phyloP scores from a whole-genome alignment of 192 early-diverging fungal species.

The Anaeromyces robustus region DNA sequence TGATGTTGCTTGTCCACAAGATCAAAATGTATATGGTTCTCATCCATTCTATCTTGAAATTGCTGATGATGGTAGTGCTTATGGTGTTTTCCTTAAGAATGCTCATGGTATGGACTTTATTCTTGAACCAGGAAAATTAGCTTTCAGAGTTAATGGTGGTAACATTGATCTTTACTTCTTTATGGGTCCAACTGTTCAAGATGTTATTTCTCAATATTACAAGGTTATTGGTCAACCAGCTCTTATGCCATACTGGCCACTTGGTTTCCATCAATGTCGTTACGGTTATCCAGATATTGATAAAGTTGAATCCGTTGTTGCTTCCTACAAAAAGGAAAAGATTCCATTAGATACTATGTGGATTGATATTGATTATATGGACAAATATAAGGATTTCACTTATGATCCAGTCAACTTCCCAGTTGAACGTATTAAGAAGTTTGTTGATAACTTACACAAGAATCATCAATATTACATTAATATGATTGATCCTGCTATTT shows the following conservation, averaged over 20 bases:
- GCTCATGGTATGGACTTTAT: slow-evolving; percentile 54
- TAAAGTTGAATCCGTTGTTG: slow-evolving; percentile 32
- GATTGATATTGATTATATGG: slow-evolving; percentile 65
- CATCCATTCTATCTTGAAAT: slow-evolving; percentile 51
- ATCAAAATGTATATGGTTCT: slow-evolving; percentile 45
- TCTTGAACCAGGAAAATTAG: slow-evolving; percentile 21
- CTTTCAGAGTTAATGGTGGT: slow-evolving; percentile 49
- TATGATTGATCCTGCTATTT: slow-evolving; percentile 51
- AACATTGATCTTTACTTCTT: slow-evolving; percentile 47
- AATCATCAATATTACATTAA: slow-evolving; percentile 34
- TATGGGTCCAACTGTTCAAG: slow-evolving; percentile 23
- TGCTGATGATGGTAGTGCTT: slow-evolving; percentile 20
- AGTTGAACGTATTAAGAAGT: slow-evolving; percentile 18
- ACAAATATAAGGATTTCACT: slow-evolving; percentile 38
- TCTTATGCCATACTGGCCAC: slow-evolving; percentile 41
- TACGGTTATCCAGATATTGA: slow-evolving; percentile 41
- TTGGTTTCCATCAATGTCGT: slow-evolving; percentile 48
- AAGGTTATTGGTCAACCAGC: slow-evolving; percentile 44
- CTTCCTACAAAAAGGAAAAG: slow-evolving; percentile 26
- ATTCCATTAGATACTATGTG: slow-evolving; percentile 50
- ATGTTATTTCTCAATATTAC: slow-evolving; percentile 34
- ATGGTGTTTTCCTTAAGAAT: slow-evolving; percentile 36
- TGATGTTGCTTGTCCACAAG: slow-evolving; percentile 21
- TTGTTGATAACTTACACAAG: slow-evolving; percentile 21
- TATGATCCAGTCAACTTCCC: slow-evolving; percentile 38